Evolutionary conservation across 164 flowering plant genomes (phyloP).

Genomic region (Akebia trifoliata): DNA sequence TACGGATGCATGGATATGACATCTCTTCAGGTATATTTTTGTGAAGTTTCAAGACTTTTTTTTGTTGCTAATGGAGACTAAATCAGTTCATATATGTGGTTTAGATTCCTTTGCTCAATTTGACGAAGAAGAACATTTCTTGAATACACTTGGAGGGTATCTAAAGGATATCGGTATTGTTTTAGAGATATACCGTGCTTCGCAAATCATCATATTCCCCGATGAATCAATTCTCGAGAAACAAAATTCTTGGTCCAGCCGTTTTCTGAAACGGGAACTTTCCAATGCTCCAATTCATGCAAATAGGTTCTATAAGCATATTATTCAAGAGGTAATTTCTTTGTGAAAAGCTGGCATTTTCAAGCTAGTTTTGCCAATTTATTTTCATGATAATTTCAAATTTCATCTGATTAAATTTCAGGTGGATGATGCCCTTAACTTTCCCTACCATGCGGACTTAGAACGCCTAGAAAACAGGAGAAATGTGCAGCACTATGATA

Average conservation of each 20-base stretch:
- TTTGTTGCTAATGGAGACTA: not conserved
- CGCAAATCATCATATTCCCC: conserved; percentile 46
- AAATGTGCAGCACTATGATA: conserved; percentile 33
- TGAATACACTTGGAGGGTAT: conserved; percentile 11
- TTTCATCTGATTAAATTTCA: conserved; percentile 19
- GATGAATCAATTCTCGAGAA: conserved; percentile 22
- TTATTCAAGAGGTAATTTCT: conserved; percentile 36
- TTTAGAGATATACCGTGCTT: conserved; percentile 45
- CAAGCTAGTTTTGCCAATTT: too few species aligned
- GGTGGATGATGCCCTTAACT: conserved; percentile 41
- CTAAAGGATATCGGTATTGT: conserved; percentile 9
- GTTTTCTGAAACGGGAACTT: conserved; percentile 17
- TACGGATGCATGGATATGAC: conserved; percentile 53
- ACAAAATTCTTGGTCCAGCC: conserved; percentile 18
- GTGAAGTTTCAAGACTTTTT: too few species aligned
- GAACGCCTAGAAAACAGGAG: conserved; percentile 37
- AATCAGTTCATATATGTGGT: conserved; percentile 4
- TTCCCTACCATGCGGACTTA: conserved; percentile 20
- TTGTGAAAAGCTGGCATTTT: not conserved
- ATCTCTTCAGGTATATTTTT: not conserved
- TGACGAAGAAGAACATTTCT: conserved; percentile 20
- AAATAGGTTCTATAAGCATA: not conserved
- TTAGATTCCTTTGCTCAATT: conserved; percentile 40
- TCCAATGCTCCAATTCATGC: not conserved
- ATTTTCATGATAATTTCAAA: too few species aligned